Evolutionary conservation across 495 filamentous ascomycete species (phyloP).

Genomic region (Hyaloscypha hepaticicola): DNA sequence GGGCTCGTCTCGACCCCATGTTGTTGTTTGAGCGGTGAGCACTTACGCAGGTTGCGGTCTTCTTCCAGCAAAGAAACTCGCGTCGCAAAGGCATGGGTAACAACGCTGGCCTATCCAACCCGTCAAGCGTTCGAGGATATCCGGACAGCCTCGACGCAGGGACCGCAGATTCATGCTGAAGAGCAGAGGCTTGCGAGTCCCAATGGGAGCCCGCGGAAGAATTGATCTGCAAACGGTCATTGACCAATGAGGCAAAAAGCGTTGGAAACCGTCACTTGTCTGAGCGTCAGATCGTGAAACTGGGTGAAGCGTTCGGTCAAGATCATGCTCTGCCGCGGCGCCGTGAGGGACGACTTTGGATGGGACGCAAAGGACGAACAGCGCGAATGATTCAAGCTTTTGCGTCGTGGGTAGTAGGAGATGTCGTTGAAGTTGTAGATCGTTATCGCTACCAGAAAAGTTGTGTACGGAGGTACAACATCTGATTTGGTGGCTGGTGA

Average conservation of each 20-base stretch:
- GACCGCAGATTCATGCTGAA: slow-evolving; percentile 19
- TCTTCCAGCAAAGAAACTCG: slow-evolving; percentile 20
- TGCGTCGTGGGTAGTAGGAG: not conserved
- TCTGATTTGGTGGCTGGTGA: not conserved
- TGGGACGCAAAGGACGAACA: not conserved
- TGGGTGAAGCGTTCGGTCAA: not conserved
- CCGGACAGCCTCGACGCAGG: slow-evolving; percentile 12
- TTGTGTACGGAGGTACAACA: not conserved
- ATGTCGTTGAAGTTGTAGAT: not conserved
- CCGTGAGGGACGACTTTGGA: not conserved
- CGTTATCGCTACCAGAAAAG: not conserved
- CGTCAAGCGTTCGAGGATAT: slow-evolving; percentile 20
- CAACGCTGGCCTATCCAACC: not conserved
- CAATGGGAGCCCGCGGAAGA: slow-evolving; percentile 5
- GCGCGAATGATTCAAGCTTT: not conserved
- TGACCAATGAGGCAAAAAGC: slow-evolving; percentile 20
- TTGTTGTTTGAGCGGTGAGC: slow-evolving; percentile 34
- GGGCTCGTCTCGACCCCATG: slow-evolving; percentile 29
- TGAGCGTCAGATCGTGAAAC: slow-evolving; percentile 1
- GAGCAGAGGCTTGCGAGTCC: slow-evolving; percentile 13
- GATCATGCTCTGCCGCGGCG: not conserved
- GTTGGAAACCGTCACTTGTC: not conserved
- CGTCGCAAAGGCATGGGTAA: not conserved
- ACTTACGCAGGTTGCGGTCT: slow-evolving; percentile 11
- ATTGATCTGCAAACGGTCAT: slow-evolving; percentile 28